Evolutionary conservation across 2,329 filamentous ascomycete species (phyloP).

Genomic region (Penicillium sp.): DNA sequence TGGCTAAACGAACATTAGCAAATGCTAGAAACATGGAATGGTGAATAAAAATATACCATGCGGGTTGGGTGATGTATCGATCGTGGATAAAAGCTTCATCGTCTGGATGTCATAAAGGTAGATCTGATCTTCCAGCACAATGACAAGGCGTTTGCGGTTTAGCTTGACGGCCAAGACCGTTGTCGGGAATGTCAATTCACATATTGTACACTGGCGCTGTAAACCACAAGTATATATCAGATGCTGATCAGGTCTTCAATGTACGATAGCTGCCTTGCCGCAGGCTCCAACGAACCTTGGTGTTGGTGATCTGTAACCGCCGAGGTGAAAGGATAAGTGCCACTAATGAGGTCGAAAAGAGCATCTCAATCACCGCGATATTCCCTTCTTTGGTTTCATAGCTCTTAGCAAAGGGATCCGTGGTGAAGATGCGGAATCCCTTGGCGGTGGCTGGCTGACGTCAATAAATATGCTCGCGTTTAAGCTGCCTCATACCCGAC

Average conservation of each 20-base stretch:
- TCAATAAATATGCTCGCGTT: slow-evolving; percentile 13
- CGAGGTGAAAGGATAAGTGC: slow-evolving; percentile 89
- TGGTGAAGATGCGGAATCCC: slow-evolving; percentile 95
- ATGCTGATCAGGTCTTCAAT: background rate
- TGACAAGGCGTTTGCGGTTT: slow-evolving; percentile 90
- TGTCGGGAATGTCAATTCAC: slow-evolving; percentile 97
- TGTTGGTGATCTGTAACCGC: slow-evolving; percentile 94
- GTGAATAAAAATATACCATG: slow-evolving; percentile 51
- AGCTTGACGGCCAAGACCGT: slow-evolving; percentile 90
- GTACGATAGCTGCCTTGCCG: slow-evolving; percentile 6
- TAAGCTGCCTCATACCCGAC: background rate
- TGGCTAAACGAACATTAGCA: slow-evolving; percentile 53
- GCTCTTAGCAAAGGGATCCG: slow-evolving; percentile 91
- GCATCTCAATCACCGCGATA: slow-evolving; percentile 95
- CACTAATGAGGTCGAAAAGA: slow-evolving; percentile 96
- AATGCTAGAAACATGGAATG: background rate
- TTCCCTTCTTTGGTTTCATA: slow-evolving; percentile 94
- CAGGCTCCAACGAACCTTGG: slow-evolving; percentile 65
- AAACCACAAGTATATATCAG: slow-evolving; percentile 4
- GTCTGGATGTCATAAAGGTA: slow-evolving; percentile 99
- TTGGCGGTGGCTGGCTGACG: slow-evolving; percentile 72
- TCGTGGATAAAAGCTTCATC: slow-evolving; percentile 91
- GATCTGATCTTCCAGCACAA: slow-evolving; percentile 92
- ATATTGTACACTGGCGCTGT: slow-evolving; percentile 79
- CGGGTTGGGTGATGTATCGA: slow-evolving; percentile 91